Evolutionary conservation across 2,329 filamentous ascomycete genomes (phyloP), one percentile per base, ranked within the genome.

Genomic region (Aaosphaeria pasadenensis): DNA sequence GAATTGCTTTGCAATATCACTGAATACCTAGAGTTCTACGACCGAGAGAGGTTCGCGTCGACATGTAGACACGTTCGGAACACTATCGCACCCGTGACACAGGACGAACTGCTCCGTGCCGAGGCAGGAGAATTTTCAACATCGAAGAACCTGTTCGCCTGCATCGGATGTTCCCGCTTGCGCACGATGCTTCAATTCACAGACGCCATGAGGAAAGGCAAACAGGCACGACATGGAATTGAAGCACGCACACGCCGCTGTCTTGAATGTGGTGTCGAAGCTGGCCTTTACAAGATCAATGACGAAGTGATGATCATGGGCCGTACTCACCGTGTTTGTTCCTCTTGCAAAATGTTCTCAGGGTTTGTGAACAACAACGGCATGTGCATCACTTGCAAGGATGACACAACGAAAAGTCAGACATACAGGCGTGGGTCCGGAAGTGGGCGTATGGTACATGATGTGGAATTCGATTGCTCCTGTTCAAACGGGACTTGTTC

Each of bases 191-290:
- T 51, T 30, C 39, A 53, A 11, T 66, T 65, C 43, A 53, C 58
- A 11, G 62, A 66, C 43, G 52, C 56, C 13, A 66, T 66, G 63
- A 58, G 55, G 29, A 65, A 66, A 48, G 60, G 60, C 28, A 59
- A 56, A 52, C 51, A 54, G 43, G 55, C 51, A 36, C 62, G 62
- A 30, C 51, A 50, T 46, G 57, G 56, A 7, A 24, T 43, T n/a
- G 48, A 57, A n/a, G 60, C 62, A n/a, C 47, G 43, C 29, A 51
- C 49, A 35, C 52, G 63, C 54, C 56, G 57, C 11, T 65, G 63
- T 52, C 51, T 64, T 7, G 43, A 55, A 42, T 65, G 62, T 54
- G 62, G 59, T 48, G 53, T 65, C 43, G 50, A 48, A 7, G 46
- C 43, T 43, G 49, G 51, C 39, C 42, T 51, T 44, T 65, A 64